Base-by-base conservation (phyloP, 768 basidiomycete genomes). In the Naematelia encephala region DNA sequence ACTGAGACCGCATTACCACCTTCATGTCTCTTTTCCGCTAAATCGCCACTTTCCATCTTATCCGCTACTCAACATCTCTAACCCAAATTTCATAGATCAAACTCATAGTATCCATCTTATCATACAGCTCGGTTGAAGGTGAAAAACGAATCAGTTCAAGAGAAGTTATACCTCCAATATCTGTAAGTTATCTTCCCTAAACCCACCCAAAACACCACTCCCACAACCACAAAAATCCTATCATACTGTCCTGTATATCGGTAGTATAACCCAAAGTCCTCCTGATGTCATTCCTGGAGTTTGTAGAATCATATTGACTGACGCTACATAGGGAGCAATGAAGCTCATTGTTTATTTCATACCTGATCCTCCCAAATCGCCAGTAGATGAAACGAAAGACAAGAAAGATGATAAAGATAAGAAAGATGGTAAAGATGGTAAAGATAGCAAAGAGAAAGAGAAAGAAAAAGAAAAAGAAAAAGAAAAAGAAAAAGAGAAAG, bases 261-360 rank as follows among this genome's bases (percentile, higher is more conserved):
- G n/a, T n/a, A n/a, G n/a, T n/a, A n/a, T n/a, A n/a, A n/a, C n/a
- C n/a, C n/a, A n/a, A n/a, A n/a, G n/a, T n/a, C n/a, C n/a, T n/a
- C n/a, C n/a, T n/a, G n/a, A n/a, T n/a, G n/a, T n/a, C n/a, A n/a
- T n/a, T n/a, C n/a, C n/a, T n/a, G n/a, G n/a, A n/a, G n/a, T n/a
- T n/a, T n/a, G 34, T 8, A 8, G 34, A 39, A 39, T 39, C 34
- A 8, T 16, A 16, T 16, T 16, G 16, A 39, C 16, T 8, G 34
- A 8, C 16, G 34, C 8, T 39, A 39, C 48, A 19, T 47, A 69
- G 61, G 70, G 67, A 11, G 62, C 67, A 5, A 53, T 65, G 21
- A 62, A 61, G 51, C 23, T 72, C 21, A 43, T 68, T 16, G 50
- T 60, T n/a, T 49, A 44, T 48, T 67, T 68, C 27, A 45, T 72